Evolutionary conservation across 371 early-diverging fungal genomes (phyloP).

Genomic region (Mucor indicus): DNA sequence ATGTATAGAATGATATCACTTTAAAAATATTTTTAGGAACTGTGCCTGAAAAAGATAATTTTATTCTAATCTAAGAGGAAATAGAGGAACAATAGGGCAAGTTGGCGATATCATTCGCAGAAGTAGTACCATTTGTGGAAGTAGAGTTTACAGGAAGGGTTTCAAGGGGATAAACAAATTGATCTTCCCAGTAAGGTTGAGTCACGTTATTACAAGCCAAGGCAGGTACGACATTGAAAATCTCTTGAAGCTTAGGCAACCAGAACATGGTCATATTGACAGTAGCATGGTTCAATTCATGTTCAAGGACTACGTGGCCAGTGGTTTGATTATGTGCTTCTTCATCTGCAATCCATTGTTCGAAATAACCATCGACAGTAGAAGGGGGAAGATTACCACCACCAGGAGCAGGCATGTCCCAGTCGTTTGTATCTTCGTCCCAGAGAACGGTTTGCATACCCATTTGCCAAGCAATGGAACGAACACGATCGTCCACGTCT

Average conservation of each 20-base stretch:
- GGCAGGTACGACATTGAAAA: constrained; percentile 46
- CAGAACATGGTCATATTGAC: constrained; percentile 43
- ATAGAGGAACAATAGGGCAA: too few relatives aligned
- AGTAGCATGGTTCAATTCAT: constrained; percentile 45
- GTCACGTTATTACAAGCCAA: constrained; percentile 50
- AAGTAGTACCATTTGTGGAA: neutral
- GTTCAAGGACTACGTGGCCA: constrained; percentile 49
- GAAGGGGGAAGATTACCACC: constrained; percentile 32
- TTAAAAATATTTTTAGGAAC: too few relatives aligned
- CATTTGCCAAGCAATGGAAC: constrained; percentile 51
- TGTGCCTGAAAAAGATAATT: too few relatives aligned
- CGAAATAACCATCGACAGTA: constrained; percentile 19
- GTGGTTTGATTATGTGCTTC: constrained; percentile 25
- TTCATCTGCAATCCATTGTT: constrained; percentile 32
- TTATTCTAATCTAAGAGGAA: too few relatives aligned
- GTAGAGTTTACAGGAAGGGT: neutral
- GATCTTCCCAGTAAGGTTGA: constrained; percentile 48
- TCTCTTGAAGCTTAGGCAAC: constrained; percentile 39
- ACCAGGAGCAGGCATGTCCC: constrained; percentile 40
- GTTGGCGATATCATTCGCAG: too few relatives aligned
- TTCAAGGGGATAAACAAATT: constrained; percentile 34
- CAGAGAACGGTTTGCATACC: constrained; percentile 43
- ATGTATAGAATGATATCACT: too few relatives aligned
- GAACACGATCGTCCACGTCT: constrained; percentile 52
- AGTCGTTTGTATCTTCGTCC: constrained; percentile 35